Evolutionary conservation across 768 basidiomycete genomes (phyloP).

Genomic region (Auricularia sp.): DNA sequence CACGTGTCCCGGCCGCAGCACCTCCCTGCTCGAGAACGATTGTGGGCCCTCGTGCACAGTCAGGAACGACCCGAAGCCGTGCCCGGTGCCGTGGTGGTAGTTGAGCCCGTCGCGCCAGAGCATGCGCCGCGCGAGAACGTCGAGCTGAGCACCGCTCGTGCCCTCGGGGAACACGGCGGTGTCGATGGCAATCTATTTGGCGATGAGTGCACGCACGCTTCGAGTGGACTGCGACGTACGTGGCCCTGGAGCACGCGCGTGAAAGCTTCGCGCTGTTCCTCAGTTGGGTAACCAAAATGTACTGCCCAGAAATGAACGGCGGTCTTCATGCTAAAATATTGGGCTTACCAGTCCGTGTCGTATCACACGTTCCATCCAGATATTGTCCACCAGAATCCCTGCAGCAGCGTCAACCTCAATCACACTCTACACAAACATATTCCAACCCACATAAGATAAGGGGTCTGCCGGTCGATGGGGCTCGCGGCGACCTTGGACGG

Average conservation of each 20-base stretch:
- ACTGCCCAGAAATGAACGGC: constrained; percentile 18
- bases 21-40: constrained; percentile 46
- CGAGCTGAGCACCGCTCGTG: constrained; percentile 71
- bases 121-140: constrained; percentile 81
- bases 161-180: constrained; percentile 84
- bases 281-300: constrained; percentile 79
- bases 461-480: constrained; percentile 65
- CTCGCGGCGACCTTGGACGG: constrained; percentile 59
- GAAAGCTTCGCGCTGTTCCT: constrained; percentile 82
- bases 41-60: constrained; percentile 55
- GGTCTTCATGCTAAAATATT: too few species aligned
- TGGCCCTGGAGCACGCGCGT: constrained; percentile 95
- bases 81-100: constrained; percentile 77
- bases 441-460: constrained; percentile 73
- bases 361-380: constrained; percentile 76
- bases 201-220: constrained; percentile 11
- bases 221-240: constrained; percentile 38
- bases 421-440: background rate
- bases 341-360: constrained; percentile 44
- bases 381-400: constrained; percentile 92
- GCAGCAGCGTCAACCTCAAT: background rate
- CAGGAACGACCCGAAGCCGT: constrained; percentile 81
- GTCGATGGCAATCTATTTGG: constrained; percentile 75
- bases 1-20: constrained; percentile 79
- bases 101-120: constrained; percentile 66